Base-by-base conservation (phyloP, 1,139 yeast species). In the Lizanozyma gosingica region DNA sequence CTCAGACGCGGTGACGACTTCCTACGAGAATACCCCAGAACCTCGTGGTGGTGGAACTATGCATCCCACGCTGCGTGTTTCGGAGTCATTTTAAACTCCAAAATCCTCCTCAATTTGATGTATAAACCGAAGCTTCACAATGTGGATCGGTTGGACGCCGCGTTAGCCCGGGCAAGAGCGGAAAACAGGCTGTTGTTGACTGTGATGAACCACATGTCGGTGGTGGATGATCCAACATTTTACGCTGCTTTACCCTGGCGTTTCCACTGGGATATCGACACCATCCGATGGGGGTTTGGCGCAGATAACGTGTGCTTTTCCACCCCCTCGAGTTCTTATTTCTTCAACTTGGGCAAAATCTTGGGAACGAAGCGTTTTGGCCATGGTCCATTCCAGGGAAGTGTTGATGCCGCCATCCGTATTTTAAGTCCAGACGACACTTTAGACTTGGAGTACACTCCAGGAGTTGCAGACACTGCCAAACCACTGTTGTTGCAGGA, bases 171-270 rank as follows among this genome's bases (percentile, higher is more conserved):
- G 46, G 81, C 94, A 1, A 63, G 82, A 41, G 49, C 54, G 1
- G 94, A 87, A 53, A 77, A 83, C 46, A 64, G 97, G 38, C 82
- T 94, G 0, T 58, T 90, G 3, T 52, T 90, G 43, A 87, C 97
- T 0, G 77, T 90, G n/a, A 87, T 90, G 95, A 92, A 92, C 57
- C 98, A 92, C 55, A 85, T 88, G 83, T 84, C 95, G 1, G 87
- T 85, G 42, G 83, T 88, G 18, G 98, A 92, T 56, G 98, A 92
- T 54, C 98, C 98, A 0, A 72, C 86, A 27, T 66, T 87, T 40
- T 92, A 94, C 83, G 95, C 94, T 0, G 76, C 85, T 37, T 67
- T 90, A 44, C 97, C 97, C 0, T 72, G 80, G 76, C 68, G 78
- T 38, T 78, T 76, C 49, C 83, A 78, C 48, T 60, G 65, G 16